Evolutionary conservation across 208 protist species (phyloP).

Genomic region (Leishmania tarentolae): DNA sequence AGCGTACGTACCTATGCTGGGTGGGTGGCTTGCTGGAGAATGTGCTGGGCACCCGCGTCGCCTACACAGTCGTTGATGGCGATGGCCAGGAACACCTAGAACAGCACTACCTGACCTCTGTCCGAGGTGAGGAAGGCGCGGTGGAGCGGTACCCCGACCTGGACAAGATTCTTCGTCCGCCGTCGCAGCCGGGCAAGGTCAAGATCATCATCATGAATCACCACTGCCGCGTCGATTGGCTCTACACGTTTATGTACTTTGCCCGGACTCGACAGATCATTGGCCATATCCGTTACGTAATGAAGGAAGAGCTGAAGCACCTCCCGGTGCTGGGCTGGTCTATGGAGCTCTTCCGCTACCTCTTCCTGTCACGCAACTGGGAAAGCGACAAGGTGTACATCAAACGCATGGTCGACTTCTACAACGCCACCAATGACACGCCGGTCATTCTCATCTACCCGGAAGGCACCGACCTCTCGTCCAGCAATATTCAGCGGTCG

Average conservation of each 20-base stretch:
- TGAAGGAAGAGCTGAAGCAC: constrained; percentile 59
- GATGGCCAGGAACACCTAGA: constrained; percentile 43
- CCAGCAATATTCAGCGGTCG: constrained; percentile 64
- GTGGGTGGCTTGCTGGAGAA: constrained; percentile 56
- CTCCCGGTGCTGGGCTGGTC: constrained; percentile 75
- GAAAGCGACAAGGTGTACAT: constrained; percentile 71
- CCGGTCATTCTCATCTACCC: constrained; percentile 79
- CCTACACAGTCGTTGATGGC: constrained; percentile 71
- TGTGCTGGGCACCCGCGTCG: constrained; percentile 49
- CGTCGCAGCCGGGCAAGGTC: constrained; percentile 56
- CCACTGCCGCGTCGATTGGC: constrained; percentile 81
- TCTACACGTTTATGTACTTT: constrained; percentile 57
- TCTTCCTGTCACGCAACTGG: constrained; percentile 88
- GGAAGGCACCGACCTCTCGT: constrained; percentile 86
- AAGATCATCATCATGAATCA: constrained; percentile 91
- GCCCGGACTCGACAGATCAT: constrained; percentile 30
- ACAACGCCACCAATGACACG: constrained; percentile 38
- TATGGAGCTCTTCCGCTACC: constrained; percentile 82
- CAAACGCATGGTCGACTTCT: constrained; percentile 53
- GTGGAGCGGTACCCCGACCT: constrained; percentile 25
- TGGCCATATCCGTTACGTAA: constrained; percentile 61
- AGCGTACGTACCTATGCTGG: constrained; percentile 48
- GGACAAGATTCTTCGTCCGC: constrained; percentile 30
- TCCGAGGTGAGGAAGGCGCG: constrained; percentile 4
- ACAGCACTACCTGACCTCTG: constrained; percentile 18